Percentiles rank a stretch among this genome's conserved stretches.
These are phyloP conservation scores for Trypanosoma lewisi DNA, from an alignment of 208 protist species.

Conservation along the genomic window DNA sequence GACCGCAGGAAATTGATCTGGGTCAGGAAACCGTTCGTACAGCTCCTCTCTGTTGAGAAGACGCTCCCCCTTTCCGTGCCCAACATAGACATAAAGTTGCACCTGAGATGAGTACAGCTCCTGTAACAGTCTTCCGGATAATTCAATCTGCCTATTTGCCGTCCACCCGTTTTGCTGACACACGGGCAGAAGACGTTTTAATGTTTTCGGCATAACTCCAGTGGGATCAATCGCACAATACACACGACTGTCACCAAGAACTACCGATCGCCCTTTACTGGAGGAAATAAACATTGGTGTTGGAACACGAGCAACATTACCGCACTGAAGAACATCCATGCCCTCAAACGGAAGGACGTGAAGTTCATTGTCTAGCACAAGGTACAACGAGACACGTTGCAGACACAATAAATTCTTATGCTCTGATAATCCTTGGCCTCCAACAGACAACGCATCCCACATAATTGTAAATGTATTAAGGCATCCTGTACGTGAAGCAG, in stretches of 20 bases:
- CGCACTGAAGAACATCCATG: constrained; percentile 37
- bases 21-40: constrained; percentile 48
- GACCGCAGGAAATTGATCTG: constrained; percentile 18
- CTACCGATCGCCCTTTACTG: not conserved
- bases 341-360: constrained; percentile 65
- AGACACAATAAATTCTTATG: constrained; percentile 47
- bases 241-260: not conserved
- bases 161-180: constrained; percentile 25
- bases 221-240: constrained; percentile 23
- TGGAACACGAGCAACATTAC: constrained; percentile 50
- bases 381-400: constrained; percentile 59
- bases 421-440: not conserved
- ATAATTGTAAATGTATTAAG: constrained; percentile 9
- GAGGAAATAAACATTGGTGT: constrained; percentile 19
- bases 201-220: constrained; percentile 36
- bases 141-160: constrained; percentile 17
- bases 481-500: constrained; percentile 20
- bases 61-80: constrained; percentile 61
- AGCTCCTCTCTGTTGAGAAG: constrained; percentile 36
- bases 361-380: constrained; percentile 49
- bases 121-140: constrained; percentile 18
- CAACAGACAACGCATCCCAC: not conserved
- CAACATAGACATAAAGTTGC: constrained; percentile 61
- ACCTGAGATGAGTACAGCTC: constrained; percentile 24
- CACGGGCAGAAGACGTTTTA: constrained; percentile 23